phyloP scores from a whole-genome alignment of 148 eudicot genomes.

The Bassia scoparia region DNA sequence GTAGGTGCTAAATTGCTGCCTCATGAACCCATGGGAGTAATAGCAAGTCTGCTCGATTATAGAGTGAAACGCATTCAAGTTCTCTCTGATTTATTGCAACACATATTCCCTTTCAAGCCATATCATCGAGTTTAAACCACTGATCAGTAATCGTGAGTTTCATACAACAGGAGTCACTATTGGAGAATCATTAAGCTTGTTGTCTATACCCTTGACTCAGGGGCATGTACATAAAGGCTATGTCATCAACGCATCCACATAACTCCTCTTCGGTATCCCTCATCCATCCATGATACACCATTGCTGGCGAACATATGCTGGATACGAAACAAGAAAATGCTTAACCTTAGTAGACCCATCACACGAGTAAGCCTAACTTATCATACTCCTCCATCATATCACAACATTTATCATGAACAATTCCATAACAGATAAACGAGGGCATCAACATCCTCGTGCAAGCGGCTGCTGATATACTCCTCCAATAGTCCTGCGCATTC shows the following conservation, averaged over 20 bases:
- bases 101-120: slow-evolving; percentile 63
- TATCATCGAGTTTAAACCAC: slow-evolving; percentile 61
- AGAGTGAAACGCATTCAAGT: slow-evolving; percentile 60
- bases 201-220: slow-evolving; percentile 51
- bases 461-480: slow-evolving; percentile 98
- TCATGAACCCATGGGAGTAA: slow-evolving; percentile 62
- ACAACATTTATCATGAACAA: slow-evolving; percentile 91
- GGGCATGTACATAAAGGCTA: slow-evolving; percentile 74
- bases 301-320: slow-evolving; percentile 58
- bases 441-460: slow-evolving; percentile 99
- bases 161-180: slow-evolving; percentile 45
- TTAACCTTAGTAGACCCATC: slow-evolving; percentile 86
- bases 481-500: slow-evolving; percentile 70
- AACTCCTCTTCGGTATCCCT: slow-evolving; percentile 82
- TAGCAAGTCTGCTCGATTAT: slow-evolving; percentile 58
- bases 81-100: slow-evolving; percentile 63
- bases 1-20: slow-evolving; percentile 41
- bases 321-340: slow-evolving; percentile 73
- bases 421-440: slow-evolving; percentile 96
- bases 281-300: no score
- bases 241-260: slow-evolving; percentile 96
- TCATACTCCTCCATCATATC: slow-evolving; percentile 99
- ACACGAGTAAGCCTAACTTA: slow-evolving; percentile 75
- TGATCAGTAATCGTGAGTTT: slow-evolving; percentile 59
- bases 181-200: slow-evolving; percentile 42